These are phyloP conservation scores for Phytophthora tubulina DNA, from an alignment of 352 stramenopile genomes.

Conservation along the genomic window DNA sequence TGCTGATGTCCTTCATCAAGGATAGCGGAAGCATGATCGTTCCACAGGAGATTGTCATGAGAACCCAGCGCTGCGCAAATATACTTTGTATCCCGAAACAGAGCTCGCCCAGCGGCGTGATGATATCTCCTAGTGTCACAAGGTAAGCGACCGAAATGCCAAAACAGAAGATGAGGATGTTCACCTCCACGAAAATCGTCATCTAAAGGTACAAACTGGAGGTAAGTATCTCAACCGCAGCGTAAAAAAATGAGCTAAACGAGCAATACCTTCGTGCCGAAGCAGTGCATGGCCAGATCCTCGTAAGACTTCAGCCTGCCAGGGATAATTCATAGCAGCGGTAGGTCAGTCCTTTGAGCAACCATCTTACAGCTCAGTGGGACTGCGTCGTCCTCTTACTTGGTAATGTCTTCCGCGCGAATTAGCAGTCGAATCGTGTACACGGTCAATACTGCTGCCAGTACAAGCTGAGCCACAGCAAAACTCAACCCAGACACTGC, in stretches of 20 bases:
- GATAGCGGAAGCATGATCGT: slow-evolving; percentile 88
- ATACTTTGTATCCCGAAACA: slow-evolving; percentile 72
- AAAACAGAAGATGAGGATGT: slow-evolving; percentile 90
- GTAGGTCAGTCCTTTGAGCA: not conserved
- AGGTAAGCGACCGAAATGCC: slow-evolving; percentile 87
- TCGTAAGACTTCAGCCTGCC: slow-evolving; percentile 87
- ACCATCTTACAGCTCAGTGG: not conserved
- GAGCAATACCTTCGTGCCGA: slow-evolving; percentile 70
- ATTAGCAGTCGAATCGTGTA: slow-evolving; percentile 89
- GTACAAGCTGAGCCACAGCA: slow-evolving; percentile 72
- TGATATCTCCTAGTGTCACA: slow-evolving; percentile 85
- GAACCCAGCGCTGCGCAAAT: slow-evolving; percentile 75
- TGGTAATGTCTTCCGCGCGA: slow-evolving; percentile 79
- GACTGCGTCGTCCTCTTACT: slow-evolving; percentile 48
- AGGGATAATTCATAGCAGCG: slow-evolving; percentile 10
- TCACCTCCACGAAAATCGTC: slow-evolving; percentile 87
- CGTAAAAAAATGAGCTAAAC: not conserved
- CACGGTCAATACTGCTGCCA: slow-evolving; percentile 77
- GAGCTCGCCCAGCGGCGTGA: slow-evolving; percentile 79
- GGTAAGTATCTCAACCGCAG: slow-evolving; percentile 1
- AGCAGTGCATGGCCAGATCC: slow-evolving; percentile 86
- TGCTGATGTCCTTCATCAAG: slow-evolving; percentile 87
- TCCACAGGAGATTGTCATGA: slow-evolving; percentile 83
- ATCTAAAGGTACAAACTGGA: slow-evolving; percentile 41
- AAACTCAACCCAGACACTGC: slow-evolving; percentile 83